These are phyloP conservation scores for Theileria parva DNA, from an alignment of 169 alveolate genomes.

Conservation along the genomic window DNA sequence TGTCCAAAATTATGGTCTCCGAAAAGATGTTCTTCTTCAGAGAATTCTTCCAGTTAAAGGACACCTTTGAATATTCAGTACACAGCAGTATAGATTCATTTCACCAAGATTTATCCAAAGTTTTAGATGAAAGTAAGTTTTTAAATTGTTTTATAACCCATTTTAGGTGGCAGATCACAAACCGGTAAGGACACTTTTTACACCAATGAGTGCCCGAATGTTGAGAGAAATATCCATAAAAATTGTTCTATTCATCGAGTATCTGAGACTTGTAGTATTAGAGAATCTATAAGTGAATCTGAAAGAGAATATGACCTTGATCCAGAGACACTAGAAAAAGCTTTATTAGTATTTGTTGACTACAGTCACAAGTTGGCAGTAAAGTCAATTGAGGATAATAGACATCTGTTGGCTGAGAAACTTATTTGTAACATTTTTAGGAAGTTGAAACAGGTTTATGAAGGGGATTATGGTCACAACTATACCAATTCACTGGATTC, in stretches of 20 bases:
- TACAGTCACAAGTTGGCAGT: constrained; percentile 21
- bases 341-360: constrained; percentile 42
- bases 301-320: neutral
- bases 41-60: neutral
- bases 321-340: constrained; percentile 20
- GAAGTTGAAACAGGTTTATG: constrained; percentile 30
- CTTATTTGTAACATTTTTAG: constrained; percentile 28
- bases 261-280: no score
- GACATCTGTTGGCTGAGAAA: constrained; percentile 40
- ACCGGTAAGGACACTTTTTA: no score
- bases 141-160: no score
- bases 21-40: neutral
- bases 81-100: neutral
- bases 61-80: neutral
- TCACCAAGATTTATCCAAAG: no score
- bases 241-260: no score
- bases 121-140: no score
- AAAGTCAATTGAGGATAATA: constrained; percentile 29
- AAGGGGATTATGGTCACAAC: neutral
- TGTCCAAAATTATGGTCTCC: neutral
- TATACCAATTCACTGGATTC: neutral
- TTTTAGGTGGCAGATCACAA: no score
- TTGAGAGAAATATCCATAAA: no score
- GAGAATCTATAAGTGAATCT: neutral
- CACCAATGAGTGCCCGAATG: no score